Base-by-base conservation (phyloP, 108 stramenopile species). In the Pseudonitzschia delicatissima region DNA sequence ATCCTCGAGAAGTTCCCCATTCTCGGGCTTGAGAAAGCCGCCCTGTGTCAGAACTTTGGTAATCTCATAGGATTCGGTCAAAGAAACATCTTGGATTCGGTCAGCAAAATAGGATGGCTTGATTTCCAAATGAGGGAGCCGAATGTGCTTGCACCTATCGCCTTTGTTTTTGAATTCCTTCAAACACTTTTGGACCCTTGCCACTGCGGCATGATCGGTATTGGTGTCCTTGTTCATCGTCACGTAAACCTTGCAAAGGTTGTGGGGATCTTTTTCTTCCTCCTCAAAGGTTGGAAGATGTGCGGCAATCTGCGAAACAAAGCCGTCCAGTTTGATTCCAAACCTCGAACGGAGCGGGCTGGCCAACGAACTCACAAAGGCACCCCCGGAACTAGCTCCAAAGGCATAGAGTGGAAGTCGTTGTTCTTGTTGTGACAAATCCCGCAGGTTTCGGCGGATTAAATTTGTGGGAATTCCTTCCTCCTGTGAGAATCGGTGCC, bases 361-460 rank as follows among this genome's bases (percentile, higher is more conserved):
- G 13, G 52, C 50, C 1, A 67, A 21, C 2, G 45, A 12, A 58
- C 59, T 62, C 4, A 77, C 76, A 67, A 77, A 71, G 0, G 33
- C 32, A 25, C 76, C 76, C 39, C 76, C 76, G 5, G 76, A 77
- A 36, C 71, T 72, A 21, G 76, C 76, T 2, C 76, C 76, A 66
- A 77, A 77, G 2, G 76, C 76, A 0, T 59, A 35, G 25, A 70
- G 59, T 28, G 69, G 69, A 23, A 71, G n/a, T n/a, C n/a, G n/a
- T n/a, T n/a, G n/a, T n/a, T n/a, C n/a, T n/a, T n/a, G 9, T 1
- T 52, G 50, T 33, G 9, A 8, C 23, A 11, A 4, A 12, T 35
- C 21, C 36, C 12, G 21, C 27, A 53, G 23, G 23, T 27, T n/a
- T n/a, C n/a, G n/a, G n/a, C n/a, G n/a, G n/a, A n/a, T n/a, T n/a